Evolutionary conservation across 1,284 basidiomycete species (phyloP).

Genomic region (Fomitopsis pinicola): DNA sequence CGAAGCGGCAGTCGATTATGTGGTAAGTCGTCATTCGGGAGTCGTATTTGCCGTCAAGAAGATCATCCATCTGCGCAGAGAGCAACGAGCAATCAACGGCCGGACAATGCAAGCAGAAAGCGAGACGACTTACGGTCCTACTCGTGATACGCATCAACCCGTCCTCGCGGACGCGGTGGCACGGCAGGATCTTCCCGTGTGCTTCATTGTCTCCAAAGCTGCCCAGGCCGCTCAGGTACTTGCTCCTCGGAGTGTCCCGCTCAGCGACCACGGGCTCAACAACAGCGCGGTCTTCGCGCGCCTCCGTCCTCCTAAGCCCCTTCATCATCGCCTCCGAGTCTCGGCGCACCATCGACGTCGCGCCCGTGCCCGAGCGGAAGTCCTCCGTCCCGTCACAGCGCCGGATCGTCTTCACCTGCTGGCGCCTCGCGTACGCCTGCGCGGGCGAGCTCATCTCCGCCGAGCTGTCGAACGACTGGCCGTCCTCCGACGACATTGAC

Average conservation of each 20-base stretch:
- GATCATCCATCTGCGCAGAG: slow-evolving; percentile 56
- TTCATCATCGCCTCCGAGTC: slow-evolving; percentile 37
- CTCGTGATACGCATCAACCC: slow-evolving; percentile 89
- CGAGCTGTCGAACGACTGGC: slow-evolving; percentile 41
- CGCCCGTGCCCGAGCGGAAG: slow-evolving; percentile 64
- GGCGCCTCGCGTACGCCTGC: slow-evolving; percentile 70
- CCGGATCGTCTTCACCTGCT: slow-evolving; percentile 68
- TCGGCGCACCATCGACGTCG: slow-evolving; percentile 41
- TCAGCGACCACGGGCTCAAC: slow-evolving; percentile 11
- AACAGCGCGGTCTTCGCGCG: slow-evolving; percentile 13
- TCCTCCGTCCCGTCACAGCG: slow-evolving; percentile 77
- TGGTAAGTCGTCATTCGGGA: slow-evolving; percentile 64
- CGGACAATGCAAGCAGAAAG: background rate
- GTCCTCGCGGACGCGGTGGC: slow-evolving; percentile 90
- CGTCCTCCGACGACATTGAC: slow-evolving; percentile 50
- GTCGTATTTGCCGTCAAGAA: slow-evolving; percentile 73
- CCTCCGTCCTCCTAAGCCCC: slow-evolving; percentile 34
- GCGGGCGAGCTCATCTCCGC: slow-evolving; percentile 73
- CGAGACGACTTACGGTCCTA: slow-evolving; percentile 59
- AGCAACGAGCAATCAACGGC: slow-evolving; percentile 1
- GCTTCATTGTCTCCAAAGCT: slow-evolving; percentile 93
- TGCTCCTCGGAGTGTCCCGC: slow-evolving; percentile 28
- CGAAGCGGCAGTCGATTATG: slow-evolving; percentile 96
- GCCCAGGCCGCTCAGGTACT: slow-evolving; percentile 35
- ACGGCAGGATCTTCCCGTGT: slow-evolving; percentile 90